Evolutionary conservation across 306 rosid species (phyloP).

Genomic region (Prosopis cineraria): DNA sequence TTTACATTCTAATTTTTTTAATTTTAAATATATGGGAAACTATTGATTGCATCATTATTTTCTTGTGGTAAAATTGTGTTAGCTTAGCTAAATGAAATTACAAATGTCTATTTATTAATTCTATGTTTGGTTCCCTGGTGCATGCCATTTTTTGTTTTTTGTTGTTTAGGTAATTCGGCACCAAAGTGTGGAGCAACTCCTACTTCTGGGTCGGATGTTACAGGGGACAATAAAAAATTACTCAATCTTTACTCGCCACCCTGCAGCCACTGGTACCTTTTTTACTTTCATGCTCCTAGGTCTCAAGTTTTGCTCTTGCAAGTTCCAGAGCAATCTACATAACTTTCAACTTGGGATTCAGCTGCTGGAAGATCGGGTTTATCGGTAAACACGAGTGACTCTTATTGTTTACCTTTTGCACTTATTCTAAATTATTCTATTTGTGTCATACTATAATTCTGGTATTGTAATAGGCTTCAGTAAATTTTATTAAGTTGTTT

Average conservation of each 20-base stretch:
- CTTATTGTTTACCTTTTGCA: conserved; percentile 32
- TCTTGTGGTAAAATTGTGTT: conserved; percentile 17
- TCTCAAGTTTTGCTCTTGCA: conserved; percentile 94
- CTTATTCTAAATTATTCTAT: conserved; percentile 11
- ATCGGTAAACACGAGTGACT: conserved; percentile 56
- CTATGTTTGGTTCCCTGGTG: conserved; percentile 22
- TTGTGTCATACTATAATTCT: conserved; percentile 11
- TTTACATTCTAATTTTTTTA: conserved; percentile 17
- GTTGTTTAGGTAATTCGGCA: conserved; percentile 82
- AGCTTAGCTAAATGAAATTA: conserved; percentile 23
- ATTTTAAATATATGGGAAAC: not conserved
- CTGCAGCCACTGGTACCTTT: conserved; percentile 96
- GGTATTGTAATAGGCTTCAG: not conserved
- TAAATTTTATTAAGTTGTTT: conserved; percentile 26
- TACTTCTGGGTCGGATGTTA: conserved; percentile 92
- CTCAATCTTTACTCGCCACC: conserved; percentile 89
- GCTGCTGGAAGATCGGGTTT: conserved; percentile 89
- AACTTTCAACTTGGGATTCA: conserved; percentile 87
- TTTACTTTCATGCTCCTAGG: conserved; percentile 97
- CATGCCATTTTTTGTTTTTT: conserved; percentile 27
- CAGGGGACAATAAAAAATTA: conserved; percentile 93
- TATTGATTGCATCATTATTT: conserved; percentile 5
- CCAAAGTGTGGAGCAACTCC: conserved; percentile 94
- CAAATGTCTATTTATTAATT: conserved; percentile 3
- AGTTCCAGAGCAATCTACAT: conserved; percentile 83